Evolutionary conservation across 208 protist species (phyloP).

Genomic region (Kentomonas sorsogonicus): DNA sequence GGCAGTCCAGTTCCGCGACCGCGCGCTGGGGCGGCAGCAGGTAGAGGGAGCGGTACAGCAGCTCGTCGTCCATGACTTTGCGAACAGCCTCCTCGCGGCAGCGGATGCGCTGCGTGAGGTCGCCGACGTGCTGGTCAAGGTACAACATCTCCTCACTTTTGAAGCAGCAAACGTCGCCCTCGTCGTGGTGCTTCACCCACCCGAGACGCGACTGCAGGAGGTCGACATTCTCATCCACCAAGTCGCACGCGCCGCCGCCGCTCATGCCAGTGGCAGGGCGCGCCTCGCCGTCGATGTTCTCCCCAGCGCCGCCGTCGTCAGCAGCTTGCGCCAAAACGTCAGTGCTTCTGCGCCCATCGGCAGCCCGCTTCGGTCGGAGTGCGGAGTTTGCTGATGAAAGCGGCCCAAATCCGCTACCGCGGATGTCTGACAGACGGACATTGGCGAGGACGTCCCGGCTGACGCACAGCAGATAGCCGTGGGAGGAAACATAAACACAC

Average conservation of each 20-base stretch:
- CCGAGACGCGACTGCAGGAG: slow-evolving; percentile 23
- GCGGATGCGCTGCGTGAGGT: slow-evolving; percentile 54
- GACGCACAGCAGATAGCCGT: slow-evolving; percentile 23
- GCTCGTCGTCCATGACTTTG: slow-evolving; percentile 42
- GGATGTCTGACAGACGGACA: not conserved
- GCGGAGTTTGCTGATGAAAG: too few species aligned
- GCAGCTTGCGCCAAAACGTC: not conserved
- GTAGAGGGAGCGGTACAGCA: slow-evolving; percentile 56
- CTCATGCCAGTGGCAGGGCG: not conserved
- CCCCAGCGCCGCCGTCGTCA: too few species aligned
- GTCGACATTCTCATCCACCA: slow-evolving; percentile 1
- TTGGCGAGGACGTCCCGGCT: not conserved
- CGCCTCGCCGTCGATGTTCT: too few species aligned
- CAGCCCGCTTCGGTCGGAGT: too few species aligned
- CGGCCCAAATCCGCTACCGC: too few species aligned
- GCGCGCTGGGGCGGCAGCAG: slow-evolving; percentile 43
- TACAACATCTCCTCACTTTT: slow-evolving; percentile 54
- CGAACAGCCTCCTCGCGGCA: slow-evolving; percentile 61
- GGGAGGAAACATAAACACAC: slow-evolving; percentile 16
- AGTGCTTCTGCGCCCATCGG: slow-evolving; percentile 3
- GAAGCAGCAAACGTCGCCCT: slow-evolving; percentile 43
- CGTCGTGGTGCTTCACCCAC: slow-evolving; percentile 34
- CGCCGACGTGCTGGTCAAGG: slow-evolving; percentile 67
- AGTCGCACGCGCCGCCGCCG: not conserved
- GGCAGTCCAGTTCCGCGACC: slow-evolving; percentile 73